These are phyloP conservation scores for Tetradesmus obliquus DNA, from an alignment of 139 green algal species.

Conservation along the genomic window DNA sequence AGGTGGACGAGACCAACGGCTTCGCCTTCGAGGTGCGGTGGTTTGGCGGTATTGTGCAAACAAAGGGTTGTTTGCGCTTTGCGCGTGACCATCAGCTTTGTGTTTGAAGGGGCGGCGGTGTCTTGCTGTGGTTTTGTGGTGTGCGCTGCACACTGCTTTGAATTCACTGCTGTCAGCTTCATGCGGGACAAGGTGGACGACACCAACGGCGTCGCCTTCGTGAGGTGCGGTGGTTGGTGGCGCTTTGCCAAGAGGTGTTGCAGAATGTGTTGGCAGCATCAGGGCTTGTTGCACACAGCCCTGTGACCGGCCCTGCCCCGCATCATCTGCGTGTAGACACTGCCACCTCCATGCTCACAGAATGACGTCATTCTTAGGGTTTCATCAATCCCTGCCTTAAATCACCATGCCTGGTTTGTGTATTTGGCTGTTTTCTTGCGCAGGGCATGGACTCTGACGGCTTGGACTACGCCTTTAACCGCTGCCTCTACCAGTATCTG, in stretches of 20 bases:
- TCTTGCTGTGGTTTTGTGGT: too few species aligned
- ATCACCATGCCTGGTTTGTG: too few species aligned
- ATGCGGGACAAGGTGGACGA: constrained; percentile 71
- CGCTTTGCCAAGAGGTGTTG: too few species aligned
- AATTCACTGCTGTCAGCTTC: background rate
- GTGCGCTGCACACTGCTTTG: too few species aligned
- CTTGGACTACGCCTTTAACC: constrained; percentile 94
- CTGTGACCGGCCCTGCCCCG: too few species aligned
- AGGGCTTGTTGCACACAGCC: too few species aligned
- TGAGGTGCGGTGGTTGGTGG: constrained; percentile 45
- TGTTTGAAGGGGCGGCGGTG: background rate
- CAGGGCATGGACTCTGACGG: constrained; percentile 85
- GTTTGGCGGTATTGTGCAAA: background rate
- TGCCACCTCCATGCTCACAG: too few species aligned
- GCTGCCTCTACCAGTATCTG: constrained; percentile 64
- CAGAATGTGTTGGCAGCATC: too few species aligned
- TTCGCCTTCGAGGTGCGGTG: constrained; percentile 82
- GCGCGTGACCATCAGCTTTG: background rate
- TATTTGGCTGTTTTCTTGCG: too few species aligned
- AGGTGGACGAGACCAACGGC: constrained; percentile 82
- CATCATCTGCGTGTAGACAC: too few species aligned
- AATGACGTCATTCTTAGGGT: too few species aligned
- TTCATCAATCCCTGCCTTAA: too few species aligned
- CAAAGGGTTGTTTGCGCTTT: background rate
- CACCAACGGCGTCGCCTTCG: constrained; percentile 90